Base-by-base conservation (phyloP, 2,329 filamentous ascomycete genomes). In the Dryadomyces quercivorus region DNA sequence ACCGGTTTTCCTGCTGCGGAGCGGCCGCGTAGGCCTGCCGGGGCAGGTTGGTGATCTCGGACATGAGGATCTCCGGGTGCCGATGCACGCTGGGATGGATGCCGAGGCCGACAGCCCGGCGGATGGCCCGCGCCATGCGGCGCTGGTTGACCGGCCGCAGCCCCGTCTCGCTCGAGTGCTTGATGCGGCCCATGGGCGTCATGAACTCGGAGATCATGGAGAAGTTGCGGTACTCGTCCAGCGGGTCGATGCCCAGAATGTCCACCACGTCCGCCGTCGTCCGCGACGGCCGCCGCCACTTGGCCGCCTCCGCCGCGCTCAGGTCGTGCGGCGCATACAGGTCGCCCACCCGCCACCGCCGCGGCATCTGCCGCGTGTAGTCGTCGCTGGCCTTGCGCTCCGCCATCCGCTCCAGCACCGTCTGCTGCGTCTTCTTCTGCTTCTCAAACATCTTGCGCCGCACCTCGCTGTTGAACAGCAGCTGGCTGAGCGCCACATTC, bases 151-250 rank as follows among this genome's bases (percentile, higher is more conserved):
- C 85, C 2, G 87, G 86, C 55, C 88, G 80, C 58, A 98, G 74
- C 15, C 88, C 89, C 0, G 91, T 97, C 22, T 84, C 74, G 6
- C 69, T 76, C n/a, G 80, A 76, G 66, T 86, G 82, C 71, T 82
- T 86, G 67, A 98, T 96, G 57, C 90, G 82, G 51, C 92, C 93
- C 72, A 88, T 87, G 12, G 84, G 71, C 0, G 87, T 89, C 64
- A 93, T 86, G 68, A 86, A 96, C 67, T 96, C 90, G 36, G 86
- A 86, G 70, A 97, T 86, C 58, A 98, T 81, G 42, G 87, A 82
- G 68, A 95, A 95, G 71, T 98, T 98, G 78, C 90, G 89, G 71
- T 97, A 98, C 71, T 93, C 81, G 60, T 87, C 80, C 56, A 93
- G 62, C 15, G 93, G 92, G 61, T 89, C 85, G 57, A 96, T 74